Base-by-base conservation (phyloP, 2,329 filamentous ascomycete genomes). In the Aspergillus ibericus region DNA sequence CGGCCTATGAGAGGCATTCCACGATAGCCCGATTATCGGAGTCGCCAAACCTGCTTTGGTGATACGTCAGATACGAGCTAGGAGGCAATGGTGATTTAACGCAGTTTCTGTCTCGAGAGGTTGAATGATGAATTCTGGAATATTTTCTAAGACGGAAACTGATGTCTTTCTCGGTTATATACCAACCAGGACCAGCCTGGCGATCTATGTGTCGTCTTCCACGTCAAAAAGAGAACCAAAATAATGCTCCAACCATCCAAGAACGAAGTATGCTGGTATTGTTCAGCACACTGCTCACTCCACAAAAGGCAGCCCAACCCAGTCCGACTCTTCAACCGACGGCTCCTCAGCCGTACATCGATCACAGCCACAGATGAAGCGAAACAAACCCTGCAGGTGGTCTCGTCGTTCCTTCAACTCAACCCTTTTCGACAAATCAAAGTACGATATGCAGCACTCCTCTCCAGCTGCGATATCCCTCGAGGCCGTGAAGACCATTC, bases 401-500 rank as follows among this genome's bases (percentile, higher is more conserved):
- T 65, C 63, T 4, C 70, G 62, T 5, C 71, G 67, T 1, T 59
- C 59, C 15, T 47, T 46, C 2, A 71, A 36, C 15, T 65, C 62
- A 1, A 54, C 59, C 32, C 63, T 55, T 42, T 64, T 55, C 2
- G 66, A 66, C 22, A 73, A 29, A 32, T 73, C 70, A 40, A 73
- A 73, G 35, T 73, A 73, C 0, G 71, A 67, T 32, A 73, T 73
- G 38, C 70, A 73, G 51, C 71, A 73, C 61, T 73, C 71, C 34
- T 73, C 68, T 1, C 67, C 71, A 0, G 66, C 48, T 1, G 58
- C 52, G 18, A 73, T 73, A 16, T 73, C 68, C 8, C 63, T 59
- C 10, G 65, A 64, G 0, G 70, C 66, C 1, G 68, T 69, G 22
- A 72, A 73, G 1, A 73, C 64, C 71, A 73, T 73, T 0, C 64